Percentiles rank a stretch among this genome's conserved stretches.
These are phyloP conservation scores for fission yeast (Schizosaccharomyces pombe) DNA, from an alignment of 805 yeast species.

Conservation along the genomic window DNA sequence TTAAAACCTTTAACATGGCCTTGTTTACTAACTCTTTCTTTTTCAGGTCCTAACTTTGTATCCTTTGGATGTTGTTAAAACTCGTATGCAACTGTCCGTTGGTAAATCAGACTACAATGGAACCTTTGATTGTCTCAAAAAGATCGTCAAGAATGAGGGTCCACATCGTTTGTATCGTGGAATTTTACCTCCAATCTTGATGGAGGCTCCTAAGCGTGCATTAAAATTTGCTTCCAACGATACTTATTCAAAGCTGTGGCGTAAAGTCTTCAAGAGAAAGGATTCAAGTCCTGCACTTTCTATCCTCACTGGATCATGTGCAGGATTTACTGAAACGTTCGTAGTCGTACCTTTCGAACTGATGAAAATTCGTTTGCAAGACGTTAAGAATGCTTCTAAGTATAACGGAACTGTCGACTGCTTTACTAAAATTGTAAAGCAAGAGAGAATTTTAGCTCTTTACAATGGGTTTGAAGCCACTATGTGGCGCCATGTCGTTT, in stretches of 20 bases:
- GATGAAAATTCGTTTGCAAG: constrained; percentile 86
- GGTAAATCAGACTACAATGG: constrained; percentile 45
- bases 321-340: constrained; percentile 91
- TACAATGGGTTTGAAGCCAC: constrained; percentile 94
- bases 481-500: constrained; percentile 80
- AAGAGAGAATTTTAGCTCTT: constrained; percentile 61
- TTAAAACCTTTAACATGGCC: neutral
- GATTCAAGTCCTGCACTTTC: constrained; percentile 64
- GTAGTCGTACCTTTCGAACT: constrained; percentile 95
- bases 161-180: constrained; percentile 67
- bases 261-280: constrained; percentile 39
- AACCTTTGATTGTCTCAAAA: constrained; percentile 58
- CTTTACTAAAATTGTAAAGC: constrained; percentile 40
- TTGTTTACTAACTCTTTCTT: neutral
- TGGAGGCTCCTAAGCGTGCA: constrained; percentile 98
- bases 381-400: constrained; percentile 36
- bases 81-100: constrained; percentile 70
- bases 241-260: constrained; percentile 77
- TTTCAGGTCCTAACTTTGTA: constrained; percentile 51
- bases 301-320: constrained; percentile 85
- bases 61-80: constrained; percentile 77
- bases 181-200: constrained; percentile 80
- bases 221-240: constrained; percentile 96
- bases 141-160: constrained; percentile 75
- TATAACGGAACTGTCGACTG: constrained; percentile 74